Conservation (phyloP, 129 eudicot species). For the Artemisia annua region DNA sequence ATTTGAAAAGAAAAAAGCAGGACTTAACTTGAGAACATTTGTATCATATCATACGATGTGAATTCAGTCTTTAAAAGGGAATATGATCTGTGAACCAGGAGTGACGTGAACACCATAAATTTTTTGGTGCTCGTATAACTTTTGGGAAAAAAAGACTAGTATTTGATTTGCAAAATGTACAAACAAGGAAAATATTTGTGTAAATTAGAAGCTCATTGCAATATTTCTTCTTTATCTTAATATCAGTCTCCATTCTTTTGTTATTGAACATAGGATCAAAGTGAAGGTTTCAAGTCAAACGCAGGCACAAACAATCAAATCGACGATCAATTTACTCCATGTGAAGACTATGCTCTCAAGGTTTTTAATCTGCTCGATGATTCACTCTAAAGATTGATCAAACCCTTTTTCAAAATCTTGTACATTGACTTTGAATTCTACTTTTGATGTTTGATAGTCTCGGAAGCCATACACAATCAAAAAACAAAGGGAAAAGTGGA, state of each 20-base stretch:
- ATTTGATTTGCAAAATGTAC: no score
- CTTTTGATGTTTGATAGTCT: constrained; percentile 33
- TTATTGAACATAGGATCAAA: constrained; percentile 38
- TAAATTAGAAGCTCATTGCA: no score
- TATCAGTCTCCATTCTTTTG: background rate
- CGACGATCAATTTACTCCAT: background rate
- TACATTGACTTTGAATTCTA: background rate
- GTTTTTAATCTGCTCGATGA: constrained; percentile 19
- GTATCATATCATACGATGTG: no score
- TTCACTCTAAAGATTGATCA: background rate
- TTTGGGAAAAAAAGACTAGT: no score
- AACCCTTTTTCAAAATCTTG: background rate
- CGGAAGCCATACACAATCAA: constrained; percentile 80
- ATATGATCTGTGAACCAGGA: no score
- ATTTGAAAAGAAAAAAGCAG: no score
- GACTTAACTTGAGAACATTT: no score
- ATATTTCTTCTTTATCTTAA: background rate
- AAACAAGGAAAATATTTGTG: no score
- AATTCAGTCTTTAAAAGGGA: no score
- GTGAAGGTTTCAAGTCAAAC: constrained; percentile 28
- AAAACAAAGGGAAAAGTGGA: constrained; percentile 82
- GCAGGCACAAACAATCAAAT: background rate
- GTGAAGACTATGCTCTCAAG: constrained; percentile 54
- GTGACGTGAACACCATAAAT: no score
- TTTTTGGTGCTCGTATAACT: no score